Percentiles rank a stretch among this genome's conserved stretches.
Conservation (phyloP, 2,329 filamentous ascomycete species). For the Penicillium glabrum region DNA sequence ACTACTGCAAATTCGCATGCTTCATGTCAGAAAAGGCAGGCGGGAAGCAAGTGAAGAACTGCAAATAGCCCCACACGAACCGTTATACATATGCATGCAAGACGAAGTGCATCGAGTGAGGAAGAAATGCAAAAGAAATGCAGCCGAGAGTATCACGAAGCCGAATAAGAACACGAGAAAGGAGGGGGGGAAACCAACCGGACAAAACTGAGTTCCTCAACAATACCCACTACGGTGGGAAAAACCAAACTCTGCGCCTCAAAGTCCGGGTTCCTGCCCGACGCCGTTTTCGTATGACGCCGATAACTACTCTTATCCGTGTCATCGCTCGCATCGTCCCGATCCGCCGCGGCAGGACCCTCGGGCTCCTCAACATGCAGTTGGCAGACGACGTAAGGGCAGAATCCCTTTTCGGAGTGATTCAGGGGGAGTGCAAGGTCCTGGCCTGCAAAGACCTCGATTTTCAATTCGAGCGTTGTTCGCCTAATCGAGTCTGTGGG, state of each 20-base stretch:
- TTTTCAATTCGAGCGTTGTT: slow-evolving; percentile 63
- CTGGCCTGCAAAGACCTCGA: slow-evolving; percentile 76
- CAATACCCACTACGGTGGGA: slow-evolving; percentile 54
- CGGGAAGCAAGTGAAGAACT: background rate
- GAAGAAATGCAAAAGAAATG: background rate
- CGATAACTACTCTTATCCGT: slow-evolving; percentile 53
- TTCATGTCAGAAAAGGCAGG: background rate
- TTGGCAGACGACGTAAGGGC: slow-evolving; percentile 75
- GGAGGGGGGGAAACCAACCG: slow-evolving; percentile 55
- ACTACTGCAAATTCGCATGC: background rate
- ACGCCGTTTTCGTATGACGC: slow-evolving; percentile 55
- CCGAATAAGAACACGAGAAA: slow-evolving; percentile 4
- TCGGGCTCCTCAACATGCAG: slow-evolving; percentile 73
- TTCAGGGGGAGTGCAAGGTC: slow-evolving; percentile 66
- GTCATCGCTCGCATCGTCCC: slow-evolving; percentile 49
- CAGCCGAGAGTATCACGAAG: background rate
- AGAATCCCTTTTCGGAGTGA: slow-evolving; percentile 60
- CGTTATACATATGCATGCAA: background rate
- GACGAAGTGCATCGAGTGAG: background rate
- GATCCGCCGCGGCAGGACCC: slow-evolving; percentile 45
- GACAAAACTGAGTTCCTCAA: slow-evolving; percentile 71
- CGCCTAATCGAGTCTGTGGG: slow-evolving; percentile 43
- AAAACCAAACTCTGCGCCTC: slow-evolving; percentile 61
- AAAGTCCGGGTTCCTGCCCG: slow-evolving; percentile 66
- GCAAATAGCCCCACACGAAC: background rate